Percentiles rank a stretch among this genome's conserved stretches.
These are phyloP conservation scores for Hansenula lynferdii DNA, from an alignment of 1,139 yeast species.

Conservation along the genomic window DNA sequence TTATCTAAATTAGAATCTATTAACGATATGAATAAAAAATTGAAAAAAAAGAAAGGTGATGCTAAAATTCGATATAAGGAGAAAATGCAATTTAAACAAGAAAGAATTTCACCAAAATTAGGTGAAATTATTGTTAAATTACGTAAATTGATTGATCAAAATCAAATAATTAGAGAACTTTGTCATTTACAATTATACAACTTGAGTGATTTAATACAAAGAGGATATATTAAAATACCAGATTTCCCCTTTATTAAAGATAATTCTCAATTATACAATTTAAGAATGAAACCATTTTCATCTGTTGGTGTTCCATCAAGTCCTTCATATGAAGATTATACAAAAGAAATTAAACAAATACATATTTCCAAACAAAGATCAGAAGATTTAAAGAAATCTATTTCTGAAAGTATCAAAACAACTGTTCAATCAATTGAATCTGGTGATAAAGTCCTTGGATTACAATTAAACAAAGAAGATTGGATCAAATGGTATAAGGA, in stretches of 20 bases:
- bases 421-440: conserved; percentile 19
- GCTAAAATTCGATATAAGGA: conserved; percentile 24
- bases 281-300: conserved; percentile 80
- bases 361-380: neutral
- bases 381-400: conserved; percentile 4
- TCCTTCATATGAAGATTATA: conserved; percentile 36
- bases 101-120: conserved; percentile 23
- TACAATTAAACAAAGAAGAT: conserved; percentile 21
- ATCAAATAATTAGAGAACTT: conserved; percentile 32
- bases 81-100: conserved; percentile 22
- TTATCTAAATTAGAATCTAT: conserved; percentile 35
- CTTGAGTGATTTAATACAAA: conserved; percentile 33
- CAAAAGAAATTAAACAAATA: conserved; percentile 3
- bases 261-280: conserved; percentile 49
- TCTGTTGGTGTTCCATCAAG: conserved; percentile 76
- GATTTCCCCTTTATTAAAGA: conserved; percentile 33
- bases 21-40: conserved; percentile 33
- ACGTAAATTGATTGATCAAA: conserved; percentile 30
- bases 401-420: conserved; percentile 12
- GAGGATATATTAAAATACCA: conserved; percentile 34
- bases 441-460: conserved; percentile 21
- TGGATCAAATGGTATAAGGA: conserved; percentile 25
- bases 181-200: conserved; percentile 36
- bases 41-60: conserved; percentile 42
- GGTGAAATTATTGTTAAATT: conserved; percentile 17